These are phyloP conservation scores for Neobulgaria alba DNA, from an alignment of 2,329 filamentous ascomycete genomes.

Conservation along the genomic window DNA sequence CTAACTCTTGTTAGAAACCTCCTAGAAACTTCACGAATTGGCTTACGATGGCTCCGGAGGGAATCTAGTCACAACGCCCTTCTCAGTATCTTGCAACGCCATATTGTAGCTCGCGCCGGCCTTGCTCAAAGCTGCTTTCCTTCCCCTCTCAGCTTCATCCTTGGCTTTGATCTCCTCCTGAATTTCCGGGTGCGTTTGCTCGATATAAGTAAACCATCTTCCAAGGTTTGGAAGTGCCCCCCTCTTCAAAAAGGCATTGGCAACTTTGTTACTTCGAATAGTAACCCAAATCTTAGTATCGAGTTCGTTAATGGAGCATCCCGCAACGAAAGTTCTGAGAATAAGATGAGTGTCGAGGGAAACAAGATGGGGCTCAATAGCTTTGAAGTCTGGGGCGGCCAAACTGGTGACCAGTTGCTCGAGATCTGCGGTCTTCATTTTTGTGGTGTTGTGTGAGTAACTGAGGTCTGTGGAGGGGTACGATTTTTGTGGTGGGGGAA, in stretches of 20 bases:
- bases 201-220: constrained; percentile 82
- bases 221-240: constrained; percentile 66
- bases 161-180: constrained; percentile 60
- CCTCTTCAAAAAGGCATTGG: constrained; percentile 71
- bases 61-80: constrained; percentile 87
- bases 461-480: constrained; percentile 8
- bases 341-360: constrained; percentile 82
- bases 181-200: constrained; percentile 72
- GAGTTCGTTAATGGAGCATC: constrained; percentile 66
- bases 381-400: constrained; percentile 66
- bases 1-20: constrained; percentile 15
- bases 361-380: constrained; percentile 63
- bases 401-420: constrained; percentile 42
- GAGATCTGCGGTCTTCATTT: constrained; percentile 51
- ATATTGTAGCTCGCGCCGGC: constrained; percentile 86
- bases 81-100: constrained; percentile 72
- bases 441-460: constrained; percentile 21
- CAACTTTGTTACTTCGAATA: constrained; percentile 76
- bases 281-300: constrained; percentile 80
- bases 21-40: neutral
- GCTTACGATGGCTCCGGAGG: constrained; percentile 82
- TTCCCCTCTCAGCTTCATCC: constrained; percentile 59
- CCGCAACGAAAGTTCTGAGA: constrained; percentile 76
- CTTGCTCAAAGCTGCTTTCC: constrained; percentile 60
- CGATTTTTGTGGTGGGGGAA: constrained; percentile 15